Evolutionary conservation across 371 early-diverging fungal species (phyloP).

Genomic region (Apophysomyces ossiformis): DNA sequence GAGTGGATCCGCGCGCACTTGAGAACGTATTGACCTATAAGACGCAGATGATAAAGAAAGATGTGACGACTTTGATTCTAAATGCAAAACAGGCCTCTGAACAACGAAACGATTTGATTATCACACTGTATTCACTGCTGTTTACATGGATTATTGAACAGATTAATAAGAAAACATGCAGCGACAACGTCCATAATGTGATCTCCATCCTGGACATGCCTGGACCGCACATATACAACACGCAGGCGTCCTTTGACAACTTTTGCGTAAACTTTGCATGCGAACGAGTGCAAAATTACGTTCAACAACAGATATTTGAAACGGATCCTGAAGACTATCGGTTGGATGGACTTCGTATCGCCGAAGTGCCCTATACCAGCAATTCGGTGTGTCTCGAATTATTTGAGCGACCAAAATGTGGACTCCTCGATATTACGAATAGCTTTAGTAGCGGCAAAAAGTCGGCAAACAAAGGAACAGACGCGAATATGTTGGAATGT

Average conservation of each 20-base stretch:
- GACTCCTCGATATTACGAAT: conserved; percentile 54
- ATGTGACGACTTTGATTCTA: conserved; percentile 60
- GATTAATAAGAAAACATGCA: conserved; percentile 33
- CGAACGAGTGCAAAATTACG: conserved; percentile 72
- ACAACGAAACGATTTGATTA: conserved; percentile 35
- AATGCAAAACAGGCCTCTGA: conserved; percentile 54
- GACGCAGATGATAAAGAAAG: conserved; percentile 42
- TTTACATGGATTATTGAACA: conserved; percentile 34
- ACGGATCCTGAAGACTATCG: conserved; percentile 42
- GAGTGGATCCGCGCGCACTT: conserved; percentile 69
- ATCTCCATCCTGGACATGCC: conserved; percentile 73
- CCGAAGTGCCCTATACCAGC: conserved; percentile 32
- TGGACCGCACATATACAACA: conserved; percentile 42
- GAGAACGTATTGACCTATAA: conserved; percentile 48
- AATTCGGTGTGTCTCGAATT: conserved; percentile 49
- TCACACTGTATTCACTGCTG: conserved; percentile 29
- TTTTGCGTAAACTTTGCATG: conserved; percentile 79
- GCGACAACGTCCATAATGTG: conserved; percentile 64
- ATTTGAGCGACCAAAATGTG: conserved; percentile 38
- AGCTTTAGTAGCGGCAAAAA: conserved; percentile 16
- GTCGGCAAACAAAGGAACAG: conserved; percentile 32
- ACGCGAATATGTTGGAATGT: conserved; percentile 34
- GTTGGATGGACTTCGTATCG: conserved; percentile 56
- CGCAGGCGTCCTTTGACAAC: conserved; percentile 65
- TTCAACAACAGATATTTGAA: conserved; percentile 63